Conservation (phyloP, 352 stramenopile genomes). For the Plasmopara muralis region DNA sequence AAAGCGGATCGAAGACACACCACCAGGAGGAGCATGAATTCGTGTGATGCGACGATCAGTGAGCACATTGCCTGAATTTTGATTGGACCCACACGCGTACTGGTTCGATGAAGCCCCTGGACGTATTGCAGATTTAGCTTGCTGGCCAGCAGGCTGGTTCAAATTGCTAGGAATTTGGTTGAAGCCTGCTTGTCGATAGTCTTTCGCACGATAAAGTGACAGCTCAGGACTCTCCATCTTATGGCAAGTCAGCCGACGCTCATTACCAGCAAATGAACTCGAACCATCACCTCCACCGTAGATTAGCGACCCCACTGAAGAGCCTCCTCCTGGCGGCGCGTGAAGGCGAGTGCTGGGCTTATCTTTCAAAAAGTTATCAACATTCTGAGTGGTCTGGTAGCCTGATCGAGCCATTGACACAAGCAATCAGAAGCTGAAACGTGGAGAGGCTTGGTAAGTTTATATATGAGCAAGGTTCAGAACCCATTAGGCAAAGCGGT, state of each 20-base stretch:
- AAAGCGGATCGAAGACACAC: constrained; percentile 74
- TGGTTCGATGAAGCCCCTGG: constrained; percentile 65
- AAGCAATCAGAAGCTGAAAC: no score
- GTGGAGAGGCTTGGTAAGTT: no score
- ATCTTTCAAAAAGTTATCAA: constrained; percentile 73
- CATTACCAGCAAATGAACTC: no score
- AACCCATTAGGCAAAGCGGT: no score
- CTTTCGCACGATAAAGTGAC: no score
- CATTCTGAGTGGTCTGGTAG: no score
- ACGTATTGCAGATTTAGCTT: constrained; percentile 20
- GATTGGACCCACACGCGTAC: constrained; percentile 74
- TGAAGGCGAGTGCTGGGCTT: constrained; percentile 74
- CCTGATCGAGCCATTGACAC: no score
- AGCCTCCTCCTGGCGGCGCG: constrained; percentile 59
- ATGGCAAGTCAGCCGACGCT: no score
- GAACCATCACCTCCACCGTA: constrained; percentile 42
- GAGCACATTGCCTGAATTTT: constrained; percentile 88
- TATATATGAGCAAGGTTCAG: no score
- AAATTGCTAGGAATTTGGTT: no score
- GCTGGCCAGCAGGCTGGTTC: constrained; percentile 15
- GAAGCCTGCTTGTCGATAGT: no score
- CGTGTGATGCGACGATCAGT: constrained; percentile 86
- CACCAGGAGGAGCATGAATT: constrained; percentile 84
- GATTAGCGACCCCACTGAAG: constrained; percentile 68
- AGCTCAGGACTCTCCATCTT: no score